Conservation (phyloP, 441 rosid species). For the Sinapis alba region DNA sequence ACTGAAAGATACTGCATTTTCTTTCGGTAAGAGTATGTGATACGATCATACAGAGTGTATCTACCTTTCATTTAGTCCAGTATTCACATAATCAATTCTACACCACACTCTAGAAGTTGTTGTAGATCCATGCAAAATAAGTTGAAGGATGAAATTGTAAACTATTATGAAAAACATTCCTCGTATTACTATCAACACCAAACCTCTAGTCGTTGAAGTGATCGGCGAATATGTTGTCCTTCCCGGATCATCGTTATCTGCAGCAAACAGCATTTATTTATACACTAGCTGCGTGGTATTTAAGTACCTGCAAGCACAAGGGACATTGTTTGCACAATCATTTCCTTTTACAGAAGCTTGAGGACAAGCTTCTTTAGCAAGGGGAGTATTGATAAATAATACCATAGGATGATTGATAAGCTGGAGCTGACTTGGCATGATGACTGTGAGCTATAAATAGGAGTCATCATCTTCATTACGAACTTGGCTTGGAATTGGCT, state of each 20-base stretch:
- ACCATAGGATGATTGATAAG: neutral
- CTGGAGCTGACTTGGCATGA: neutral
- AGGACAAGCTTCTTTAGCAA: neutral
- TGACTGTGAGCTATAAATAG: neutral
- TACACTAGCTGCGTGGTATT: neutral
- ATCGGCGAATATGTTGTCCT: too few relatives aligned
- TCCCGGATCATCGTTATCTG: neutral
- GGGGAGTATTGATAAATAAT: neutral
- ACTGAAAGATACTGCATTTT: neutral
- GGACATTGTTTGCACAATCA: neutral
- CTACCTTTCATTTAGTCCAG: too few relatives aligned
- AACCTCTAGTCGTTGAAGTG: too few relatives aligned
- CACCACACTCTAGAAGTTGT: too few relatives aligned
- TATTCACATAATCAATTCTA: too few relatives aligned
- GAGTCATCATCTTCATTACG: neutral
- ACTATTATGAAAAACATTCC: too few relatives aligned
- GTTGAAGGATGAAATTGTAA: too few relatives aligned
- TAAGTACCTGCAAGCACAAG: neutral
- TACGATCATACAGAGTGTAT: neutral
- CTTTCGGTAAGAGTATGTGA: neutral
- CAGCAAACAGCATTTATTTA: too few relatives aligned
- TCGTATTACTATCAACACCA: too few relatives aligned
- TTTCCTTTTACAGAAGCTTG: neutral
- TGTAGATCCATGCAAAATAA: too few relatives aligned
- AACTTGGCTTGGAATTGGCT: neutral